Conservation (phyloP, 768 basidiomycete species). For the Leccinum truebloodii region DNA sequence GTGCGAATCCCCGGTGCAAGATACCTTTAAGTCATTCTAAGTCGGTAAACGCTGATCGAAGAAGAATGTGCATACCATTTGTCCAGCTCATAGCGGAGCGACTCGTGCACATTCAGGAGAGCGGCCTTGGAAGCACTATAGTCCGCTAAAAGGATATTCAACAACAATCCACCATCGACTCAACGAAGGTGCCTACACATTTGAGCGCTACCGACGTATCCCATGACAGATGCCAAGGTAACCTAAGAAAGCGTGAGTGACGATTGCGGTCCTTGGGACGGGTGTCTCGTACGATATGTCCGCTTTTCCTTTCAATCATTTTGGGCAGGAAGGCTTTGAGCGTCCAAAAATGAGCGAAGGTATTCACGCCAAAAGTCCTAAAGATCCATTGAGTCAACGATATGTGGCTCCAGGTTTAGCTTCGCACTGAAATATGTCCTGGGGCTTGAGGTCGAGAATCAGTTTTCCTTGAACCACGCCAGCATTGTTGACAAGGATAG, state of each 20-base stretch:
- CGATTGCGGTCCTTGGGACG: not conserved
- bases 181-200: slow-evolving; percentile 55
- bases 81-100: slow-evolving; percentile 86
- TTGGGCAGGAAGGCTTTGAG: slow-evolving; percentile 90
- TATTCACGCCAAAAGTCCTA: slow-evolving; percentile 91
- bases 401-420: slow-evolving; percentile 45
- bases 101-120: slow-evolving; percentile 76
- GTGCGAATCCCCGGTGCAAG: slow-evolving; percentile 79
- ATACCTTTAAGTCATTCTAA: slow-evolving; percentile 46
- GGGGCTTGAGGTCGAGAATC: slow-evolving; percentile 72
- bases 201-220: slow-evolving; percentile 69
- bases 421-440: slow-evolving; percentile 82
- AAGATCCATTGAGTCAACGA: not conserved
- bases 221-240: slow-evolving; percentile 75
- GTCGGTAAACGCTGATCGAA: not conserved
- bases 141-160: slow-evolving; percentile 56
- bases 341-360: slow-evolving; percentile 87
- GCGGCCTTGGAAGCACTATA: slow-evolving; percentile 95
- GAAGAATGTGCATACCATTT: slow-evolving; percentile 48
- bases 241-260: slow-evolving; percentile 47
- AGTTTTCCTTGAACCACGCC: slow-evolving; percentile 91
- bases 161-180: slow-evolving; percentile 1
- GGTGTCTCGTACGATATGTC: slow-evolving; percentile 74
- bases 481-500: slow-evolving; percentile 92
- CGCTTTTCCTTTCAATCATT: slow-evolving; percentile 74